Evolutionary conservation across 2,329 filamentous ascomycete genomes (phyloP), one percentile per base, ranked within the genome.

Genomic region (Sporothrix pseudoabietina): DNA sequence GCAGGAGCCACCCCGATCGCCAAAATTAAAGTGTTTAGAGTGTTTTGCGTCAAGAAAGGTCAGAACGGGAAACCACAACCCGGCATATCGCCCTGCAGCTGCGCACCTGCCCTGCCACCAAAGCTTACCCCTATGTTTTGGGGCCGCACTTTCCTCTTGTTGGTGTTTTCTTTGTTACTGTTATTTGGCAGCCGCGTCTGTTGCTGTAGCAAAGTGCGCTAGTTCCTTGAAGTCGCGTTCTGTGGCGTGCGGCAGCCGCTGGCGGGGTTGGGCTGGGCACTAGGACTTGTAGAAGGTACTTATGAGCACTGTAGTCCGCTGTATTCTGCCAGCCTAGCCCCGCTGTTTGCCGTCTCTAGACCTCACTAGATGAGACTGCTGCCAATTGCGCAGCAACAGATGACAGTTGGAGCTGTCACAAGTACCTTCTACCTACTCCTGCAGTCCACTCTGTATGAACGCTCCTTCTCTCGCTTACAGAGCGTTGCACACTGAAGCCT

Each of bases 181-280:
- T 26, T 71, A 32, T 30, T 16, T 26, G 47, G 10, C 69, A 74
- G 69, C 54, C 72, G 72, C 72, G 72, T 74, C 72, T 71, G 72
- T 74, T 74, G 72, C 69, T 61, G 70, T 66, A 74, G 72, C 69
- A 74, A 74, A 72, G 9, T 65, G 47, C 68, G 59, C 72, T 73
- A 73, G 59, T 69, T 30, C 22, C 32, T 55, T 30, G 68, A 22
- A 49, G 57, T 63, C 68, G 72, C 72, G 72, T 73, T 61, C 61
- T 66, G 63, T 59, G 71, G 35, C 47, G 55, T 52, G 57, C 6
- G 30, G 32, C 32, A 44, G n/a, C 32, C 47, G 39, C 55, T 47
- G 57, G 72, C 72, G 72, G 68, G 72, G 44, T 47, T 66, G 61
- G 59, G 19, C 39, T 16, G 12, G 2, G 16, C 41, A n/a, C 52